Evolutionary conservation across 1,284 basidiomycete species (phyloP), one percentile per base, ranked within the genome.

Genomic region (Marasmius oreades): DNA sequence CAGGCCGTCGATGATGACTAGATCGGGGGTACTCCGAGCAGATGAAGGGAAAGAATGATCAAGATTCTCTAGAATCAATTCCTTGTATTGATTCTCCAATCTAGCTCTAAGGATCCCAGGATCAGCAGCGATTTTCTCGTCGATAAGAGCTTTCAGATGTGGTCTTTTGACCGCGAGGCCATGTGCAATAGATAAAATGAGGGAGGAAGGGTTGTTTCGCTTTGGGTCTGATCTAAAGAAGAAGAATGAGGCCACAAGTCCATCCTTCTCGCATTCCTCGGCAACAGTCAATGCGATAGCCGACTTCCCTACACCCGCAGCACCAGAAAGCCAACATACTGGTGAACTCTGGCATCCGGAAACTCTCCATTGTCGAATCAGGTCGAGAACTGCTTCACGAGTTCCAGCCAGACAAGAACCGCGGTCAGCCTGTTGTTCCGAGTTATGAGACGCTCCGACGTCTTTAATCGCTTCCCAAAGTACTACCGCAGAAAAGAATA

Each of bases 241-340:
- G 48, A 60, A 64, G 28, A 51, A 61, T 5, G 63, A 57, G 4
- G 48, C 60, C 6, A 63, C 50, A 3, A n/a, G n/a, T n/a, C n/a
- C n/a, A n/a, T n/a, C n/a, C n/a, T n/a, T n/a, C n/a, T n/a, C n/a
- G n/a, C n/a, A 61, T 16, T 31, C 37, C 12, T 60, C 28, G 11
- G 61, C 59, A 20, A 64, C 34, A 0, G 59, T 62, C 16, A 55
- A 61, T 0, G 63, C 63, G 8, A 64, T 57, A 4, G 63, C 51
- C 0, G 63, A 61, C 47, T 64, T 64, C 2, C 63, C 63, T 14
- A 31, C 36, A 3, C 63, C 63, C 8, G 59, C 61, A 5, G 48
- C 36, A 5, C 63, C 63, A 23, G 10, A 10, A 10, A 37, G 10
- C 36, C 36, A 37, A n/a, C 10, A 37, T n/a, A 37, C 36, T 10